Percentiles rank a stretch among this genome's conserved stretches.
phyloP scores from a whole-genome alignment of 2,329 filamentous ascomycete species.

The Fusarium buxicola region DNA sequence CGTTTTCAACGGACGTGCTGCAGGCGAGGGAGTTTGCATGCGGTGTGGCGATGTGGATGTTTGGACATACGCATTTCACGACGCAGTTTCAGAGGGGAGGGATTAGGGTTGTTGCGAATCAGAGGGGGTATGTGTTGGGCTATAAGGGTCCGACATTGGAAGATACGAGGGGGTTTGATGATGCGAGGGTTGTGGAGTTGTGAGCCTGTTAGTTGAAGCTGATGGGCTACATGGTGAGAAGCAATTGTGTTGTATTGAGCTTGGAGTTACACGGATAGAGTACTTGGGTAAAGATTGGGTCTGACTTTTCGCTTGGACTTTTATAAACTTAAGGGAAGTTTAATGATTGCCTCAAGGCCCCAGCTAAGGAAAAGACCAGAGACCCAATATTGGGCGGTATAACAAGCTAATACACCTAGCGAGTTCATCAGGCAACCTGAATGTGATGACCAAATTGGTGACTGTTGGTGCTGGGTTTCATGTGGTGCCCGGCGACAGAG shows the following conservation, averaged over 20 bases:
- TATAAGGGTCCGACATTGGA: slow-evolving; percentile 40
- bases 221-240: background rate
- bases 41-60: slow-evolving; percentile 55
- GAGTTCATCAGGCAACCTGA: no score
- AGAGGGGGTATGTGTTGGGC: slow-evolving; percentile 56
- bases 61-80: slow-evolving; percentile 63
- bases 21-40: slow-evolving; percentile 45
- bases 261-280: background rate
- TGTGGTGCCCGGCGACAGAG: no score
- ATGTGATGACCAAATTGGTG: no score
- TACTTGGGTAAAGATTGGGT: background rate
- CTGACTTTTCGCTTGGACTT: no score
- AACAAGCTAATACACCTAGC: no score
- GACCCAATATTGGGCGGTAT: no score
- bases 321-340: no score
- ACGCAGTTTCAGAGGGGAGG: slow-evolving; percentile 50
- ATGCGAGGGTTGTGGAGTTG: slow-evolving; percentile 39
- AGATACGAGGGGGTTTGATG: slow-evolving; percentile 41
- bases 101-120: slow-evolving; percentile 57
- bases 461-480: no score
- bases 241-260: background rate
- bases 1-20: slow-evolving; percentile 64
- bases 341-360: no score
- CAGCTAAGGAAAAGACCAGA: no score
- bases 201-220: slow-evolving; percentile 5